Evolutionary conservation across 495 filamentous ascomycete genomes (phyloP).

Genomic region (Penicillium nucicola): DNA sequence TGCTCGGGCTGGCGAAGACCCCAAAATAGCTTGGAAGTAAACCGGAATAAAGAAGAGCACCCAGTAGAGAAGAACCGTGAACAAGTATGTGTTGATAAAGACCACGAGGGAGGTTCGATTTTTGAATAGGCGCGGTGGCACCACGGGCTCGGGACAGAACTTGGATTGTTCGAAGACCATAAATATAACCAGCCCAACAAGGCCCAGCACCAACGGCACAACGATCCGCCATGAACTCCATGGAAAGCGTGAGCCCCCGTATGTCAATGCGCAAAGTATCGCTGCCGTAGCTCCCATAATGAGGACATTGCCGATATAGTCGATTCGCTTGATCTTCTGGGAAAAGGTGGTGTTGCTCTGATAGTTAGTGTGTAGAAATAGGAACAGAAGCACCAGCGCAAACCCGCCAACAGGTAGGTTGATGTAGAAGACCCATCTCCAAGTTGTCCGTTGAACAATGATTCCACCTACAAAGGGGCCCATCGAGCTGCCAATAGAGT

Average conservation of each 20-base stretch:
- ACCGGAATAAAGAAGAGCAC: slow-evolving; percentile 43
- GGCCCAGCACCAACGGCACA: slow-evolving; percentile 22
- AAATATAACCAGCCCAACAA: slow-evolving; percentile 14
- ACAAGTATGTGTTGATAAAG: slow-evolving; percentile 24
- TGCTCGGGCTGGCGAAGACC: slow-evolving; percentile 23
- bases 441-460: slow-evolving; percentile 18
- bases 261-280: slow-evolving; percentile 34
- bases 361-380: slow-evolving; percentile 26
- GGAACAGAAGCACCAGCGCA: slow-evolving; percentile 16
- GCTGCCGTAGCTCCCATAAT: slow-evolving; percentile 41
- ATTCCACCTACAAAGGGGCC: slow-evolving; percentile 29
- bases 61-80: slow-evolving; percentile 23
- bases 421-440: slow-evolving; percentile 36
- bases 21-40: slow-evolving; percentile 43
- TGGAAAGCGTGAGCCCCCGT: no score
- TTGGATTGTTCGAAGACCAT: background rate
- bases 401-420: slow-evolving; percentile 43
- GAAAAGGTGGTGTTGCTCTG: slow-evolving; percentile 8
- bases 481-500: slow-evolving; percentile 19
- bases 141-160: slow-evolving; percentile 13
- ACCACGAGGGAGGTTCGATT: slow-evolving; percentile 18
- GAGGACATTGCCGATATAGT: slow-evolving; percentile 47
- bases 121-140: slow-evolving; percentile 16
- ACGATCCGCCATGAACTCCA: slow-evolving; percentile 38
- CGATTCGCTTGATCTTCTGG: slow-evolving; percentile 37